Evolutionary conservation across 768 basidiomycete species (phyloP).

Genomic region (Podaxis carcinomalis): DNA sequence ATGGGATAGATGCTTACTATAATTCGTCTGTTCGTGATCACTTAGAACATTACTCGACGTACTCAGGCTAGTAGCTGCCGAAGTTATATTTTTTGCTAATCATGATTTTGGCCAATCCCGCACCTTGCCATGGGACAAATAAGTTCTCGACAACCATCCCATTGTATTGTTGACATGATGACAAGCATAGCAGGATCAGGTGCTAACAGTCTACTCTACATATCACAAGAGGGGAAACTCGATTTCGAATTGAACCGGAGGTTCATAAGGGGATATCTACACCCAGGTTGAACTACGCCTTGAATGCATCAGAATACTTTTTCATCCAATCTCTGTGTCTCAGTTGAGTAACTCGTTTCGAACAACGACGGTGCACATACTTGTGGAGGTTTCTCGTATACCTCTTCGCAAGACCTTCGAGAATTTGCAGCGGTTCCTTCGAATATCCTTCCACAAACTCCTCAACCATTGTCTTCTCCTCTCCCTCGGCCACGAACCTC

Average conservation of each 20-base stretch:
- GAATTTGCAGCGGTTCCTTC: background rate
- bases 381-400: constrained; percentile 3
- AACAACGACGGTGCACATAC: background rate
- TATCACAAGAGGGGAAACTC: too few species aligned
- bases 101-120: too few species aligned
- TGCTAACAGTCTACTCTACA: too few species aligned
- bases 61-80: too few species aligned
- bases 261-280: background rate
- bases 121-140: too few species aligned
- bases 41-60: too few species aligned
- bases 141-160: too few species aligned
- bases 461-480: background rate
- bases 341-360: background rate
- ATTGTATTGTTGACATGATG: too few species aligned
- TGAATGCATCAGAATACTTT: background rate
- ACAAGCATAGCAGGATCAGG: too few species aligned
- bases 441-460: constrained; percentile 9
- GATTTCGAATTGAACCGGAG: background rate
- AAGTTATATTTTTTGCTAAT: too few species aligned
- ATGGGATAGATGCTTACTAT: too few species aligned
- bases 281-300: background rate
- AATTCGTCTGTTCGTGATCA: too few species aligned
- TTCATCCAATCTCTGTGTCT: constrained; percentile 3
- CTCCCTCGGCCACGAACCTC: background rate
- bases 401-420: constrained; percentile 2